Conservation (phyloP, 2,329 filamentous ascomycete species). For the Sarocladium strictum region DNA sequence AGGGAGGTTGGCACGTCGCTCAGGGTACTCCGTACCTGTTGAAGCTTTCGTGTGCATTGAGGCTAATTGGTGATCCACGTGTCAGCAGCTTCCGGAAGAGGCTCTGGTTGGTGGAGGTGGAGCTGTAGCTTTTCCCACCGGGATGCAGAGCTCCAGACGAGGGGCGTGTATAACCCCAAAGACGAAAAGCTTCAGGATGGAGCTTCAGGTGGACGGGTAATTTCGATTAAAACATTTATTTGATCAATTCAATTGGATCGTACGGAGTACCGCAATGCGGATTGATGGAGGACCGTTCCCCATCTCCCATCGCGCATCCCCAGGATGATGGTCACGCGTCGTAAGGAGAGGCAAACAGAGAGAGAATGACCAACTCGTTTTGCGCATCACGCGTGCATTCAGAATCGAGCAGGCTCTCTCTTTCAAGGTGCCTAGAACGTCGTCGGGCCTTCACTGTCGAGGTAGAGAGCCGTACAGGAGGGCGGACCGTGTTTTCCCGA, state of each 20-base stretch:
- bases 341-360: neutral
- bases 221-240: too few species aligned
- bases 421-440: neutral
- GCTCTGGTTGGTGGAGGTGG: neutral
- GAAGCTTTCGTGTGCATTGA: neutral
- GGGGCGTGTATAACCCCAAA: neutral
- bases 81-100: neutral
- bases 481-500: conserved; percentile 9
- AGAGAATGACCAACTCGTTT: neutral
- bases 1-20: neutral
- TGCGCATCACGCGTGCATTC: neutral
- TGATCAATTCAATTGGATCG: neutral
- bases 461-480: neutral
- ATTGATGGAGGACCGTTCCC: neutral
- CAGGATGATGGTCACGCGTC: neutral
- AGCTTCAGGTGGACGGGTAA: too few species aligned
- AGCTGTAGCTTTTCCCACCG: neutral
- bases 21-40: neutral
- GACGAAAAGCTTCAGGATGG: neutral
- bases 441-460: neutral
- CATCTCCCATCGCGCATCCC: neutral
- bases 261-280: too few species aligned
- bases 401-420: neutral
- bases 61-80: conserved; percentile 4
- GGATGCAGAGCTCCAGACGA: neutral